Conservation (phyloP, 2,329 filamentous ascomycete genomes). For the Aureobasidium musti region DNA sequence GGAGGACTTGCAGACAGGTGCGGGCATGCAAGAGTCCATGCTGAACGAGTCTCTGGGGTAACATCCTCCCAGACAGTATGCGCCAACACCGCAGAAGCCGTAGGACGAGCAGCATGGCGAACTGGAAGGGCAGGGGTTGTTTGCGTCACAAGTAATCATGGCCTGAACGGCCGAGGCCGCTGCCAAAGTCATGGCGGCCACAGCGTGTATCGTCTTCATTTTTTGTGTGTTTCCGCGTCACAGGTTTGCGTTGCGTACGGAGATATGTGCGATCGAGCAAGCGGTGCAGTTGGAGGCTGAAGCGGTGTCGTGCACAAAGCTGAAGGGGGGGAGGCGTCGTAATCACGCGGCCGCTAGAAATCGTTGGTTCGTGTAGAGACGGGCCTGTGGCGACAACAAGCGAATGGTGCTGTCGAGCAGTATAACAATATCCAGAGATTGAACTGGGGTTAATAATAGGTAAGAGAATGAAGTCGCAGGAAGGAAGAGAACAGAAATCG, state of each 20-base stretch:
- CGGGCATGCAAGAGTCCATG: constrained; percentile 81
- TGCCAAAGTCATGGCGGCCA: constrained; percentile 37
- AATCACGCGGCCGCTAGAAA: constrained; percentile 16
- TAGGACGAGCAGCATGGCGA: constrained; percentile 60
- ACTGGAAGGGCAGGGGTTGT: constrained; percentile 39
- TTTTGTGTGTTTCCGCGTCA: constrained; percentile 3
- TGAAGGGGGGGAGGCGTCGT: constrained; percentile 22
- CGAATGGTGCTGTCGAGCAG: constrained; percentile 10
- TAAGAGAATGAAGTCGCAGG: neutral
- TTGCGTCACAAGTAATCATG: constrained; percentile 38
- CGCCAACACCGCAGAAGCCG: constrained; percentile 83
- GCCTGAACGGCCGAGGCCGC: constrained; percentile 38
- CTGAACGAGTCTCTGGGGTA: constrained; percentile 82
- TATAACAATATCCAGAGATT: neutral
- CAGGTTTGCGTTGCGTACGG: constrained; percentile 3
- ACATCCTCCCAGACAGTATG: constrained; percentile 94
- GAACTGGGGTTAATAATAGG: neutral
- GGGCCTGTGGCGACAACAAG: constrained; percentile 16
- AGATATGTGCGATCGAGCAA: neutral
- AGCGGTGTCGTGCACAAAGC: constrained; percentile 7
- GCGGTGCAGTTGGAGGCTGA: constrained; percentile 10
- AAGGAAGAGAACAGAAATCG: neutral
- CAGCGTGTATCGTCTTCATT: constrained; percentile 23
- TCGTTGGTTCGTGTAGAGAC: neutral
- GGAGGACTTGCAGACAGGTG: constrained; percentile 74